These are phyloP conservation scores for Syzygium jambos DNA, from an alignment of 345 rosid species.

Conservation along the genomic window DNA sequence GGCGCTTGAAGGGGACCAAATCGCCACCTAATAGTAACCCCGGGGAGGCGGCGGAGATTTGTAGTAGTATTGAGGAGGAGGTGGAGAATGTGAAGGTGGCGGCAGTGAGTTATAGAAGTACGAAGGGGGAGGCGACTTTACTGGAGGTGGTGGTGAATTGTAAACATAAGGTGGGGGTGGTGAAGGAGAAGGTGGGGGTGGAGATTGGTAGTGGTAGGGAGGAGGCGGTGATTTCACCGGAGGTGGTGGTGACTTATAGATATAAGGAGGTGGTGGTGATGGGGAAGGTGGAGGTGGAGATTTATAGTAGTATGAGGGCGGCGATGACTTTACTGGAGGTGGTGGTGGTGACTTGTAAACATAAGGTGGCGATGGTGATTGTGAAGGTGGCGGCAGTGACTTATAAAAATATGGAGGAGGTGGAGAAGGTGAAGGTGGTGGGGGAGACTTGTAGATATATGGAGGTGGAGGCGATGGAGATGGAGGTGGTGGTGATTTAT, in stretches of 20 bases:
- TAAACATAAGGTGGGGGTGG: background rate
- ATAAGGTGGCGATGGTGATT: background rate
- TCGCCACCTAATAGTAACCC: background rate
- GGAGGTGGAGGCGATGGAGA: background rate
- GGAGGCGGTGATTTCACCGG: background rate
- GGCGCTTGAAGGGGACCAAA: background rate
- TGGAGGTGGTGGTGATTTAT: background rate
- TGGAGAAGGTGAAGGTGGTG: background rate
- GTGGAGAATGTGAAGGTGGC: background rate
- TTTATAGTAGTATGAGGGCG: background rate
- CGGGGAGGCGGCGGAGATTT: constrained; percentile 6
- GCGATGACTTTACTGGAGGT: background rate
- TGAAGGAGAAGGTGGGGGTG: background rate
- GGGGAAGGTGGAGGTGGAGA: background rate
- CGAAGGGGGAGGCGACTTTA: background rate
- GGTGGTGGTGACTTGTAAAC: background rate
- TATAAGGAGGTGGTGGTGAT: background rate
- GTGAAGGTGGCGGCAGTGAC: background rate
- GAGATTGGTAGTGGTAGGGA: background rate
- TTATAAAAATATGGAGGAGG: background rate
- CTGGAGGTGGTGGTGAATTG: background rate
- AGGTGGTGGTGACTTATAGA: background rate
- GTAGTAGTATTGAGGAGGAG: background rate
- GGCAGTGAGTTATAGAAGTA: background rate
- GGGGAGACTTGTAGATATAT: background rate